Evolutionary conservation across 768 basidiomycete species (phyloP), one percentile per base, ranked within the genome.

Genomic region (Dioszegia aurantiaca): DNA sequence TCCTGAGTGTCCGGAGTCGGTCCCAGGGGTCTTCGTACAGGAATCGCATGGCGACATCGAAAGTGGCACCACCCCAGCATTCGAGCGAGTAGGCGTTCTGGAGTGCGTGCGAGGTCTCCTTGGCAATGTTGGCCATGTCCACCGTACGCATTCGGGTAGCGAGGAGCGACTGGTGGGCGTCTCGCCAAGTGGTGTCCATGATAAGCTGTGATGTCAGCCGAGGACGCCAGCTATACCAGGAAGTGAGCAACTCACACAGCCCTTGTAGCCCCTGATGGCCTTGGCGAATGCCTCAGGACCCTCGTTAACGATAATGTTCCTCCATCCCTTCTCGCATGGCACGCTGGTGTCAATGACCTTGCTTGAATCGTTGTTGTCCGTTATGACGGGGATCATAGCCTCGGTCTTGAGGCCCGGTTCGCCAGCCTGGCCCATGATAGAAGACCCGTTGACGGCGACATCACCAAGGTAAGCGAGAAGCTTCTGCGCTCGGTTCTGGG

Each of bases 21-120:
- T 98, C 95, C 95, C 95, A 99, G 67, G 95, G 95, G 78, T 99
- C 95, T 77, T 99, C 95, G 76, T 99, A 98, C 76, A 99, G 79
- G 87, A 99, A 98, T 44, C 94, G 87, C 92, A 97, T 95, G 23
- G 94, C 89, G 49, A 99, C 94, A 77, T 98, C 94, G 74, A 99
- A 99, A 2, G 95, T 98, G 36, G 94, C 93, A 60, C 93, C 92
- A 70, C 95, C 95, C 95, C 95, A 99, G 81, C 93, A 97, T 77
- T 99, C 95, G 62, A 99, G 79, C 75, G 89, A 88, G 80, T 90
- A 99, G 8, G 95, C 90, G 73, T 98, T 98, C 24, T 89, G 85
- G 41, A 99, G 82, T 1, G 94, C 94, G 76, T 89, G 87, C 72
- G 88, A 90, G 0, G 95, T 98, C 82, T 95, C 92, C 78, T 89